Evolutionary conservation across 768 basidiomycete genomes (phyloP), one percentile per base, ranked within the genome.

Genomic region (Exsudoporus frostii): DNA sequence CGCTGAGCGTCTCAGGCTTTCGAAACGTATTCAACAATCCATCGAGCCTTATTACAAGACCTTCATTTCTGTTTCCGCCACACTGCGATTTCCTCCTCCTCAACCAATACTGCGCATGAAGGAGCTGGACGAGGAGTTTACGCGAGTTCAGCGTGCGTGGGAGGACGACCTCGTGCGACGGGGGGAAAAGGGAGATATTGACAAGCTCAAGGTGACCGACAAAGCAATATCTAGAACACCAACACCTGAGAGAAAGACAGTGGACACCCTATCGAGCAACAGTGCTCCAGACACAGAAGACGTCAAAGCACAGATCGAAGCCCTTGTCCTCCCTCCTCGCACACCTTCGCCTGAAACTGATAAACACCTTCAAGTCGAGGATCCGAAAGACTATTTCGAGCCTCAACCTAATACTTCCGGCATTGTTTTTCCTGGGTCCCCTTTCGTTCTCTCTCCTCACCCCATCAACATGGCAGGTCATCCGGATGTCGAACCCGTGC

Each of bases 21-120:
- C 92, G 7, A 77, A 80, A 49, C 83, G 90, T 19, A 92, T 97
- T 30, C 83, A 90, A 45, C 77, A 87, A 49, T 85, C 90, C 0
- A 76, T 95, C n/a, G 82, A 88, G 37, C 88, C 90, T 2, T 99
- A 97, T 67, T 74, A 78, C 59, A 83, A 76, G 55, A 94, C 90
- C 2, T 92, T 93, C 64, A 89, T 98, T 29, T 98, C 97, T 2
- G 90, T 93, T 39, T 98, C 95, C 3, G 89, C 95, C 0, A 92
- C 94, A 0, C 74, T 98, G 43, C 83, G 92, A 5, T 97, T 97
- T 67, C 90, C 87, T 14, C 93, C 96, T 22, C 97, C 97, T 5
- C 87, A 91, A 64, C 88, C 94, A 7, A 81, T 99, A 37, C 76
- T 81, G 3, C 80, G 81, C 42, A 97, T 98, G 92, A 88, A 90